phyloP scores from a whole-genome alignment of 2,329 filamentous ascomycete genomes.

The Venturia asperata region DNA sequence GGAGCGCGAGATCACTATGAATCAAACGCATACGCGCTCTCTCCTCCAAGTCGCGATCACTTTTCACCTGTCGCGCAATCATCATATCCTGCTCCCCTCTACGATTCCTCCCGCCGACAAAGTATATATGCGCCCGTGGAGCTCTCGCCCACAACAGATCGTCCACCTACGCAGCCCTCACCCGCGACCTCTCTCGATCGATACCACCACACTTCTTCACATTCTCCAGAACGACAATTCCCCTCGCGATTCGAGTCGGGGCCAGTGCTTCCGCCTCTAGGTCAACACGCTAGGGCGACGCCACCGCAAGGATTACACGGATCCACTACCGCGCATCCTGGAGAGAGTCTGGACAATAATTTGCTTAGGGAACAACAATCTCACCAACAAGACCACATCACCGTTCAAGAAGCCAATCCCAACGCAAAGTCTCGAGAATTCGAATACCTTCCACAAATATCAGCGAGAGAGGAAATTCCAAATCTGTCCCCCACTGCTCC shows the following conservation, averaged over 20 bases:
- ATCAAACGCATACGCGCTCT: slow-evolving; percentile 12
- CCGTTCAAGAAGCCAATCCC: slow-evolving; percentile 22
- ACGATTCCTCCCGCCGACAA: slow-evolving; percentile 26
- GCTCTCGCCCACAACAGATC: slow-evolving; percentile 33
- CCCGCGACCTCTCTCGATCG: slow-evolving; percentile 38
- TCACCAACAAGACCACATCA: slow-evolving; percentile 26
- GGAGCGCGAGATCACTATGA: slow-evolving; percentile 22
- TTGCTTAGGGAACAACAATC: slow-evolving; percentile 15
- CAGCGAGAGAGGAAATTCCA: slow-evolving; percentile 1
- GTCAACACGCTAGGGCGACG: slow-evolving; percentile 17
- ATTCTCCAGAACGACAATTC: slow-evolving; percentile 35
- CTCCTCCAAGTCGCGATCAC: slow-evolving; percentile 19
- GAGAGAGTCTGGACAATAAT: slow-evolving; percentile 1
- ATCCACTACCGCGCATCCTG: slow-evolving; percentile 18
- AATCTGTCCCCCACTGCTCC: slow-evolving; percentile 9
- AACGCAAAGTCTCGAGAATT: slow-evolving; percentile 17
- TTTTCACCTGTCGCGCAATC: slow-evolving; percentile 26
- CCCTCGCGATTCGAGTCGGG: slow-evolving; percentile 13
- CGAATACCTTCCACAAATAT: slow-evolving; percentile 17
- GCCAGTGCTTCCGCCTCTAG: slow-evolving; percentile 14
- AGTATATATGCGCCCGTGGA: slow-evolving; percentile 36
- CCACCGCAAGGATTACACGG: slow-evolving; percentile 16
- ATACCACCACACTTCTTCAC: slow-evolving; percentile 40
- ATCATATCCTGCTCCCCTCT: slow-evolving; percentile 23
- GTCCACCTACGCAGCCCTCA: slow-evolving; percentile 30